Percentiles rank a stretch among this genome's conserved stretches.
These are phyloP conservation scores for Pichia sp. DNA, from an alignment of 1,139 yeast species.

Conservation along the genomic window DNA sequence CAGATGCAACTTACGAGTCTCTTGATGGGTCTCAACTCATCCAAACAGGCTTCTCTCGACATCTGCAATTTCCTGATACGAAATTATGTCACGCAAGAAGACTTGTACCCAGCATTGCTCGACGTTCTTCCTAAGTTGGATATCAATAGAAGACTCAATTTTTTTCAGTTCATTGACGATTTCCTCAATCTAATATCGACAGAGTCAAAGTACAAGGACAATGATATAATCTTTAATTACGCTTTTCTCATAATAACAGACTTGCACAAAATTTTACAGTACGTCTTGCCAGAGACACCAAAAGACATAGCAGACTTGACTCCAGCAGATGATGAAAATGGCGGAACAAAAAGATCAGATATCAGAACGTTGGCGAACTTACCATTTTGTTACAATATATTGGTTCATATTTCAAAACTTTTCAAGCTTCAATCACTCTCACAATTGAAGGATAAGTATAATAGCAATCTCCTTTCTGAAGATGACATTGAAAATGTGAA, in stretches of 20 bases:
- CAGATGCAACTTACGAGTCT: constrained; percentile 64
- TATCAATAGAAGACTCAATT: constrained; percentile 59
- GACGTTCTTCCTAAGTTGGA: constrained; percentile 60
- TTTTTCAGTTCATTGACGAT: constrained; percentile 66
- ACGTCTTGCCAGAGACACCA: constrained; percentile 47
- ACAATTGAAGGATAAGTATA: constrained; percentile 32
- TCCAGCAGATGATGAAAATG: background rate
- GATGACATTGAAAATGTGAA: constrained; percentile 39
- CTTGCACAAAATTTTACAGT: constrained; percentile 46
- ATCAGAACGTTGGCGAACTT: constrained; percentile 42
- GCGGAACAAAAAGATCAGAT: background rate
- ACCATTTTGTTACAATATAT: constrained; percentile 38
- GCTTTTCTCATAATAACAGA: constrained; percentile 41
- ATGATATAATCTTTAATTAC: constrained; percentile 33
- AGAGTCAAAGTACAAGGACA: constrained; percentile 14
- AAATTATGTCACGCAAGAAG: constrained; percentile 62
- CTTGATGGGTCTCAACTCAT: constrained; percentile 59
- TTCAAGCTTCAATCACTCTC: constrained; percentile 18
- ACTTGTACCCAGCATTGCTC: constrained; percentile 64
- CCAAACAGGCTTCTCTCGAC: constrained; percentile 50
- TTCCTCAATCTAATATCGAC: constrained; percentile 38
- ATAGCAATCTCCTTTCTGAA: constrained; percentile 34
- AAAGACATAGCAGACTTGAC: background rate
- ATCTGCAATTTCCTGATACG: constrained; percentile 60
- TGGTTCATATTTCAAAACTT: constrained; percentile 26